Conservation (phyloP, 768 basidiomycete species). For the Leccinum arenicola region DNA sequence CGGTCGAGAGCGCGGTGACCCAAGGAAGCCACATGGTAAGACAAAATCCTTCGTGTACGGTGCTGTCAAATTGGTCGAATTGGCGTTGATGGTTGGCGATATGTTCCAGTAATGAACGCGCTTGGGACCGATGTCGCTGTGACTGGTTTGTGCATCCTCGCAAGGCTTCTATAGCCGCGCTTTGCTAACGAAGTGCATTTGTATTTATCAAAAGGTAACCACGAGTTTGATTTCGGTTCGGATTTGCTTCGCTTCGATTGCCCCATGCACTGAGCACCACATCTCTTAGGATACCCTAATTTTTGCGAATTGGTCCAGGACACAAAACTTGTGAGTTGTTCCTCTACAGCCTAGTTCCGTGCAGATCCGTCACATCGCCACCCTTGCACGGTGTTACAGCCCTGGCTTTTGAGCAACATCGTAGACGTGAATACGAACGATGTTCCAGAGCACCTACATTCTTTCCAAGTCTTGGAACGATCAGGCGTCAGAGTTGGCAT, state of each 20-base stretch:
- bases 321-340: conserved; percentile 65
- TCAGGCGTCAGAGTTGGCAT: conserved; percentile 72
- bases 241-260: neutral
- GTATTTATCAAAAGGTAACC: conserved; percentile 58
- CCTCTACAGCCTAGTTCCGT: neutral
- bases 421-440: conserved; percentile 61
- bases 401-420: conserved; percentile 91
- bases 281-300: conserved; percentile 55
- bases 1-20: conserved; percentile 83
- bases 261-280: neutral
- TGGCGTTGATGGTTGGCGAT: conserved; percentile 1
- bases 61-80: neutral
- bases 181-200: conserved; percentile 8
- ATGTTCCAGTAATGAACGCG: conserved; percentile 86
- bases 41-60: neutral
- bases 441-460: conserved; percentile 58
- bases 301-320: conserved; percentile 66
- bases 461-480: conserved; percentile 66
- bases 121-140: conserved; percentile 77
- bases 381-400: conserved; percentile 41
- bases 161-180: neutral
- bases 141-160: conserved; percentile 53
- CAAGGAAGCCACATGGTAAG: conserved; percentile 88
- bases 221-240: conserved; percentile 88
- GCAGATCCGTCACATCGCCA: neutral